Evolutionary conservation across 176 grass and related monocot species (phyloP).

Genomic region (Avena insularis): DNA sequence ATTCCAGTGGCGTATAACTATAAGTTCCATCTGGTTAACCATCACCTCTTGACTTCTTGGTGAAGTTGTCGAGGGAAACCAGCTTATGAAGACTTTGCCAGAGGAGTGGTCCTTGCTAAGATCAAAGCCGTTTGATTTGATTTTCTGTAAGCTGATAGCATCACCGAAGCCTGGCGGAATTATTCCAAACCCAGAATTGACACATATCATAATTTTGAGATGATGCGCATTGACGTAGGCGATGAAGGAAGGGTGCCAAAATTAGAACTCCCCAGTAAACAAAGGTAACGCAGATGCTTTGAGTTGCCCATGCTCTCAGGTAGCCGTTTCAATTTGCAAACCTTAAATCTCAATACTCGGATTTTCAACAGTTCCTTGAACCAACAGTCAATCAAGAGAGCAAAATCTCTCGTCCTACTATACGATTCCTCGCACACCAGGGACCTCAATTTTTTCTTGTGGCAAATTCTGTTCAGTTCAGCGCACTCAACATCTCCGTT

Average conservation of each 20-base stretch:
- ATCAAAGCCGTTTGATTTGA: background rate
- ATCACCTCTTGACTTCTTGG: background rate
- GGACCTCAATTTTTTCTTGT: no score
- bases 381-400: background rate
- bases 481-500: no score
- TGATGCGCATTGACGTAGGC: no score
- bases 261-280: background rate
- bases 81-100: background rate
- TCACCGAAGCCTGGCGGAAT: background rate
- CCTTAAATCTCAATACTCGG: background rate
- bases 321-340: background rate
- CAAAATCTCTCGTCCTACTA: background rate
- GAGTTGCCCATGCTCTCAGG: conserved; percentile 2
- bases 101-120: background rate
- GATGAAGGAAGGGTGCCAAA: background rate
- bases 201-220: background rate
- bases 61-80: rapidly evolving
- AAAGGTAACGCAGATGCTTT: background rate
- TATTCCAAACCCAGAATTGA: background rate
- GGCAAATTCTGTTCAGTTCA: no score
- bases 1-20: background rate
- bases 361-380: background rate
- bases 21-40: background rate
- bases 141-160: background rate
- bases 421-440: no score